phyloP scores from a whole-genome alignment of 2,329 filamentous ascomycete genomes.

The Sphaerostilbella broomeana region DNA sequence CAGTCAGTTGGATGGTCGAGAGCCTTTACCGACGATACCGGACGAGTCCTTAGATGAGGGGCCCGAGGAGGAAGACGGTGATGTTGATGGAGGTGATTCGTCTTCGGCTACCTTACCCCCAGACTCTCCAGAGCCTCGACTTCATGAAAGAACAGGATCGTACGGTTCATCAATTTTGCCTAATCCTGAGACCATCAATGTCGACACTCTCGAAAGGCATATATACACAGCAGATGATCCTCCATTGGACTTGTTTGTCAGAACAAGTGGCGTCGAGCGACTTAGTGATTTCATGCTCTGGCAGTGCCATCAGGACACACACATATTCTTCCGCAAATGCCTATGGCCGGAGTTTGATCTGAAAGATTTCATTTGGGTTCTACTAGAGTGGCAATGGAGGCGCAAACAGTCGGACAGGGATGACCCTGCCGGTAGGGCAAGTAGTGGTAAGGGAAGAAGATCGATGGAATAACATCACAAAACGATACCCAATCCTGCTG shows the following conservation, averaged over 20 bases:
- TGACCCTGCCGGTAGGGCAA: conserved; percentile 32
- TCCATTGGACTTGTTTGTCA: conserved; percentile 81
- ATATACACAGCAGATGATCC: conserved; percentile 83
- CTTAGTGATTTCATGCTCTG: conserved; percentile 98
- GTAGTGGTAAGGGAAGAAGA: conserved; percentile 21
- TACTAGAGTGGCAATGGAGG: conserved; percentile 81
- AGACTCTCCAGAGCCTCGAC: conserved; percentile 42
- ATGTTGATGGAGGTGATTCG: conserved; percentile 47
- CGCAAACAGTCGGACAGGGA: conserved; percentile 52
- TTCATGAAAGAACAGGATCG: conserved; percentile 25
- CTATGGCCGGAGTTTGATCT: conserved; percentile 96
- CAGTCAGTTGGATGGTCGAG: conserved; percentile 48
- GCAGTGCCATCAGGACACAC: conserved; percentile 90
- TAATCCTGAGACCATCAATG: conserved; percentile 82
- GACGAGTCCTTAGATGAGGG: conserved; percentile 42
- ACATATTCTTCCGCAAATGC: conserved; percentile 86
- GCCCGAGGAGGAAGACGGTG: conserved; percentile 38
- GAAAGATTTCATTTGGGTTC: conserved; percentile 84
- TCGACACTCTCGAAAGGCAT: conserved; percentile 73
- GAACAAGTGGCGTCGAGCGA: conserved; percentile 87
- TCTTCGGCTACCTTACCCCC: conserved; percentile 54
- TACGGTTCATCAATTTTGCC: conserved; percentile 38
- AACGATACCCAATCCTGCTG: not conserved
- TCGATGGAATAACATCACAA: conserved; percentile 15
- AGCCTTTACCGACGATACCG: conserved; percentile 42